phyloP scores from a whole-genome alignment of 1,284 basidiomycete genomes.

The Papiliotrema terrestris region DNA sequence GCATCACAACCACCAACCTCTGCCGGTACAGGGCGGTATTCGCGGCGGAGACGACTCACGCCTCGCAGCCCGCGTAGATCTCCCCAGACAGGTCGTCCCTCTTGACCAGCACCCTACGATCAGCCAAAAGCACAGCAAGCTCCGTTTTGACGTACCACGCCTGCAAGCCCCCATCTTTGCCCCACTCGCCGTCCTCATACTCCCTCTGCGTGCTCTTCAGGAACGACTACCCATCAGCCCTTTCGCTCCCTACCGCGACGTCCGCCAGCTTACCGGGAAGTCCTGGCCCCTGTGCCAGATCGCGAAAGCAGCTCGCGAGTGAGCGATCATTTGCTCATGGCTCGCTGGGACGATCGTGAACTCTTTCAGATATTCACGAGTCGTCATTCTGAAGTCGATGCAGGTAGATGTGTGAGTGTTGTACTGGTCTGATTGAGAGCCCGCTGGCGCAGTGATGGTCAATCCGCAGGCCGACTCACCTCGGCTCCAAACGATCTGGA shows the following conservation, averaged over 20 bases:
- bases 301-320: conserved; percentile 8
- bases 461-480: background rate
- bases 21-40: background rate
- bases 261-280: conserved; percentile 16
- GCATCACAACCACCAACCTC: background rate
- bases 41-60: conserved; percentile 12
- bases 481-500: background rate
- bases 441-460: too few relatives aligned
- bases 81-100: conserved; percentile 8
- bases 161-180: conserved; percentile 1
- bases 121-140: background rate
- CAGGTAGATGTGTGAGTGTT: too few relatives aligned
- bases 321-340: conserved; percentile 15
- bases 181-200: conserved; percentile 10
- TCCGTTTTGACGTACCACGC: background rate
- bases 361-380: conserved; percentile 3
- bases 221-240: conserved; percentile 1
- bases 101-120: conserved; percentile 9
- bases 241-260: background rate
- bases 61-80: conserved; percentile 15
- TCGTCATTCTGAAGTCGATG: background rate
- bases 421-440: too few relatives aligned
- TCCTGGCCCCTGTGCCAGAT: conserved; percentile 14
- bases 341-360: conserved; percentile 21
- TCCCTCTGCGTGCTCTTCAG: conserved; percentile 3